Percentiles rank a stretch among this genome's conserved stretches.
Conservation (phyloP, 1,139 yeast genomes). For the Debaryomyces robertsiae region DNA sequence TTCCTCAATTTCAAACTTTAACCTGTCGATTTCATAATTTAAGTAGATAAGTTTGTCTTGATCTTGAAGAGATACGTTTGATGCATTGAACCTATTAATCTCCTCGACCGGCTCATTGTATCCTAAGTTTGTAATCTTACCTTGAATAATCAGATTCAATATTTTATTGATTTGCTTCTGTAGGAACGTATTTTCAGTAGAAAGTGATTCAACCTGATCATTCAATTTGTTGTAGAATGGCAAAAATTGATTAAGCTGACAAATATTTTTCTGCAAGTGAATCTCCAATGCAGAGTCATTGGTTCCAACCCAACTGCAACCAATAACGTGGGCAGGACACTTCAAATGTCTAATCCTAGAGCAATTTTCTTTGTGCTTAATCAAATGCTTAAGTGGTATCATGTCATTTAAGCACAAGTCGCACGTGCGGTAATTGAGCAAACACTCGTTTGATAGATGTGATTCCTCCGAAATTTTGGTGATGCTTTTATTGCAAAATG, state of each 20-base stretch:
- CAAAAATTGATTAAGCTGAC: slow-evolving; percentile 36
- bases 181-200: slow-evolving; percentile 32
- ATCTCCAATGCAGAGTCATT: slow-evolving; percentile 43
- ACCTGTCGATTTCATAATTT: slow-evolving; percentile 42
- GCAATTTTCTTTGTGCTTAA: slow-evolving; percentile 40
- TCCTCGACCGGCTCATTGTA: slow-evolving; percentile 52
- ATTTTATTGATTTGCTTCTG: slow-evolving; percentile 50
- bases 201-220: slow-evolving; percentile 22
- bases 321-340: slow-evolving; percentile 46
- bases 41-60: slow-evolving; percentile 39
- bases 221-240: slow-evolving; percentile 31
- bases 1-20: slow-evolving; percentile 47
- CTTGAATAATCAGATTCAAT: slow-evolving; percentile 51
- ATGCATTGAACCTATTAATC: slow-evolving; percentile 29
- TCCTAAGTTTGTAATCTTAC: slow-evolving; percentile 55
- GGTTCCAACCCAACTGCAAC: slow-evolving; percentile 45
- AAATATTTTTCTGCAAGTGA: slow-evolving; percentile 34
- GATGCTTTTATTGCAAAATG: slow-evolving; percentile 39
- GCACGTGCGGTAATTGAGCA: slow-evolving; percentile 41
- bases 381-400: slow-evolving; percentile 38
- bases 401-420: slow-evolving; percentile 44
- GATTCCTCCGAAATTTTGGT: slow-evolving; percentile 29
- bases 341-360: slow-evolving; percentile 31
- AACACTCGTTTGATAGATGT: slow-evolving; percentile 46
- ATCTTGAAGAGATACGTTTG: slow-evolving; percentile 14